Conservation (phyloP, 805 yeast species). For the Candida chilensis region DNA sequence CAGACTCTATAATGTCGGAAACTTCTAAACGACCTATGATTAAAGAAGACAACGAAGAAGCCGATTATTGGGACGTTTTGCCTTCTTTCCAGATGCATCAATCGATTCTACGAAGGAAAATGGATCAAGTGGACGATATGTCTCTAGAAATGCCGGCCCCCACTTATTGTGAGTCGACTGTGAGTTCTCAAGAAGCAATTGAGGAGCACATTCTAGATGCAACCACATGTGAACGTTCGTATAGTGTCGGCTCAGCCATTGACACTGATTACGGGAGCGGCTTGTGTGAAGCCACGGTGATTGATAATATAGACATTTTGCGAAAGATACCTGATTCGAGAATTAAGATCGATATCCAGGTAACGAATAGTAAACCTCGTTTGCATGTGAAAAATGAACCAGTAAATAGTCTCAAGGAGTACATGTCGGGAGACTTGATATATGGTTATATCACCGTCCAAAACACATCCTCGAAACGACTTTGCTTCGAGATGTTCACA, state of each 20-base stretch:
- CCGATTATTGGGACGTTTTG: conserved; percentile 14
- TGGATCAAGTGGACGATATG: too few species aligned
- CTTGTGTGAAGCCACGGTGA: background rate
- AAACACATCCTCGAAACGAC: too few species aligned
- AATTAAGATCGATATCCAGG: background rate
- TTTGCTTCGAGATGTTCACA: background rate
- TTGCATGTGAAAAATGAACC: too few species aligned
- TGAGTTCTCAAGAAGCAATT: background rate
- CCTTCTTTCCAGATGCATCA: conserved; percentile 22
- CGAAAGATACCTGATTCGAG: background rate
- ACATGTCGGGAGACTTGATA: background rate
- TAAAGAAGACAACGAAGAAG: too few species aligned
- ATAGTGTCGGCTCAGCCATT: background rate
- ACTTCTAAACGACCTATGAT: too few species aligned
- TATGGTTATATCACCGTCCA: background rate
- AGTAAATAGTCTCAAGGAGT: background rate
- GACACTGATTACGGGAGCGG: background rate
- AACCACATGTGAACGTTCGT: too few species aligned
- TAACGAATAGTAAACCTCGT: too few species aligned
- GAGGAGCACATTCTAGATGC: too few species aligned
- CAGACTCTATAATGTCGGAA: too few species aligned
- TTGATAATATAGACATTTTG: background rate
- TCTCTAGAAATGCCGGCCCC: too few species aligned
- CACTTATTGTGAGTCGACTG: background rate
- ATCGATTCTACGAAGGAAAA: conserved; percentile 13